A percentile compares a stretch with the other conserved stretches of the same genome.
phyloP scores from a whole-genome alignment of 2,329 filamentous ascomycete genomes.

The Ophiognomonia clavigignenti-juglandacearum region DNA sequence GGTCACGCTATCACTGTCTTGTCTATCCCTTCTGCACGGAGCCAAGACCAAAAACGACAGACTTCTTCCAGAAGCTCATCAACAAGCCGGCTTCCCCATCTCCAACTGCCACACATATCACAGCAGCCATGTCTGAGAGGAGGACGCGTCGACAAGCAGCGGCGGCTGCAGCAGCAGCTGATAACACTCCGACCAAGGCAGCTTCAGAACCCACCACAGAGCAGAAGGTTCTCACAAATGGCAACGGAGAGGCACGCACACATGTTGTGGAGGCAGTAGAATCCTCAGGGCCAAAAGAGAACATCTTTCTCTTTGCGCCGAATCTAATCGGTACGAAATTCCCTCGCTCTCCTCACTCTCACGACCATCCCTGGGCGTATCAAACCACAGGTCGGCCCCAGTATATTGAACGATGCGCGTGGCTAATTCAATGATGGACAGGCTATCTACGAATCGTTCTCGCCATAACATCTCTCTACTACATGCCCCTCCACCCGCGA shows the following conservation, averaged over 20 bases:
- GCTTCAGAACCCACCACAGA: conserved; percentile 21
- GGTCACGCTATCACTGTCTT: too few relatives aligned
- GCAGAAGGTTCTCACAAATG: conserved; percentile 32
- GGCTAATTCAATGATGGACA: conserved; percentile 28
- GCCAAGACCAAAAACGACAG: too few relatives aligned
- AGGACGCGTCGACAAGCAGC: conserved; percentile 21
- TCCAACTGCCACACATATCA: not conserved
- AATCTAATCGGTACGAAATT: conserved; percentile 80
- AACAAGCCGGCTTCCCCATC: not conserved
- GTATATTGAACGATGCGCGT: too few relatives aligned
- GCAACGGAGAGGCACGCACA: conserved; percentile 38
- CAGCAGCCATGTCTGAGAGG: conserved; percentile 15
- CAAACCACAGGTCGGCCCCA: not conserved
- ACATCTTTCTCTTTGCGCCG: conserved; percentile 77
- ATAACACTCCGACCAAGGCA: conserved; percentile 23
- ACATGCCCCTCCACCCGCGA: conserved; percentile 97
- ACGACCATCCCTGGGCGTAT: not conserved
- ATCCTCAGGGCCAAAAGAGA: conserved; percentile 47
- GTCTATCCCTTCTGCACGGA: too few relatives aligned
- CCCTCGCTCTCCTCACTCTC: conserved; percentile 23
- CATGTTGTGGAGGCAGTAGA: conserved; percentile 28
- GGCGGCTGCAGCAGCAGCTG: conserved; percentile 15
- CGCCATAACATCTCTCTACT: conserved; percentile 89
- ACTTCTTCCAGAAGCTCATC: too few relatives aligned
- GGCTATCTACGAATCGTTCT: conserved; percentile 75